Evolutionary conservation across 495 filamentous ascomycete genomes (phyloP).

Genomic region (Lepraria neglecta): DNA sequence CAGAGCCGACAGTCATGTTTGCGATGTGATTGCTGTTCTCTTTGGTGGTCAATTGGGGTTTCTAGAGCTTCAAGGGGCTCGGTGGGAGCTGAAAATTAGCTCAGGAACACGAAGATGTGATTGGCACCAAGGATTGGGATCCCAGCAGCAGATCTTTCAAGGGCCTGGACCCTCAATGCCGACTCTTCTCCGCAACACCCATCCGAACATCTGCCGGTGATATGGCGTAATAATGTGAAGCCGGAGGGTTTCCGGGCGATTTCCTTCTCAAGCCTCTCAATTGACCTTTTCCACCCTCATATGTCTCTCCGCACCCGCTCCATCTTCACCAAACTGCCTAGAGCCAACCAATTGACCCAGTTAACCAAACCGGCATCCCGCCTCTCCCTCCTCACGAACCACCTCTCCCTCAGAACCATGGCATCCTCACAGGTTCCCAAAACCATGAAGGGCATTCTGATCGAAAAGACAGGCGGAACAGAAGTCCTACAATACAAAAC

Average conservation of each 20-base stretch:
- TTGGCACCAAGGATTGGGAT: neutral
- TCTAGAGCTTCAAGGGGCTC: neutral
- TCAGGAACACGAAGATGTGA: neutral
- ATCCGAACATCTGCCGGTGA: no score
- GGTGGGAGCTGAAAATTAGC: neutral
- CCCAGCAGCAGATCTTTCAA: conserved; percentile 1
- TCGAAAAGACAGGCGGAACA: conserved; percentile 69
- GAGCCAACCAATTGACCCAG: no score
- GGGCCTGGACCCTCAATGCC: neutral
- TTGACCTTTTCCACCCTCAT: neutral
- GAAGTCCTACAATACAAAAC: conserved; percentile 73
- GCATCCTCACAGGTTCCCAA: conserved; percentile 43
- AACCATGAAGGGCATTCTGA: conserved; percentile 69
- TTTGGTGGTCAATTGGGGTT: neutral
- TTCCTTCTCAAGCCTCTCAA: neutral
- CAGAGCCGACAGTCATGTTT: conserved; percentile 74
- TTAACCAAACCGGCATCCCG: conserved; percentile 7
- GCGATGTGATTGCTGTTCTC: no score
- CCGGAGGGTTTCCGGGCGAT: neutral
- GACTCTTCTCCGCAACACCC: no score
- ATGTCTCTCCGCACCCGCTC: conserved; percentile 10
- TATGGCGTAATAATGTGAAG: neutral
- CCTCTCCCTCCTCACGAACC: conserved; percentile 19
- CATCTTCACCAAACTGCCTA: conserved; percentile 2
- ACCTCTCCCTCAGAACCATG: conserved; percentile 34